Conservation (phyloP, 257 asterid genomes). For the Fraxinus quadrangulata region DNA sequence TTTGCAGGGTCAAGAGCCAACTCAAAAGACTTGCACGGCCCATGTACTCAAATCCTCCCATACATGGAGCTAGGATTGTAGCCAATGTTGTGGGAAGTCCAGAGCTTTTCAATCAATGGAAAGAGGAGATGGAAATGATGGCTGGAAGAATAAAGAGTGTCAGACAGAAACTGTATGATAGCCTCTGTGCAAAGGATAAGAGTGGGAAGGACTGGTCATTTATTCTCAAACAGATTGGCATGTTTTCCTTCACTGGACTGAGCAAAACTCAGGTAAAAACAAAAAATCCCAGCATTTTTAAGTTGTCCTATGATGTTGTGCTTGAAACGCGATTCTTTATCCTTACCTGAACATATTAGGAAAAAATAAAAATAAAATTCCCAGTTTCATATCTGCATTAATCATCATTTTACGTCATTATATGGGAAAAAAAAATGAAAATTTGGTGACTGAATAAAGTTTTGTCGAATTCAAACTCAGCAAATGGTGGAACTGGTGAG, state of each 20-base stretch:
- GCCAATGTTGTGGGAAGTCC: slow-evolving; percentile 85
- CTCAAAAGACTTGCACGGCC: slow-evolving; percentile 93
- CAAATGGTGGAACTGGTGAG: background rate
- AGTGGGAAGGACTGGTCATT: slow-evolving; percentile 95
- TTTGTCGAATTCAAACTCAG: background rate
- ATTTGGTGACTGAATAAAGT: background rate
- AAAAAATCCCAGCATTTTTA: background rate
- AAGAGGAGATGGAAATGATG: slow-evolving; percentile 89
- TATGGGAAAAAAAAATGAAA: background rate
- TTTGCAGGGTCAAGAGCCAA: slow-evolving; percentile 88
- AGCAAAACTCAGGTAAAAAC: slow-evolving; percentile 75
- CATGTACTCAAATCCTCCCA: slow-evolving; percentile 96
- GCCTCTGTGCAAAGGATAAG: slow-evolving; percentile 62
- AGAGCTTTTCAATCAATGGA: slow-evolving; percentile 83
- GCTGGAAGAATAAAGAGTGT: slow-evolving; percentile 95
- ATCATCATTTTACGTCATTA: background rate
- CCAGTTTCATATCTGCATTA: background rate
- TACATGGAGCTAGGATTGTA: slow-evolving; percentile 93
- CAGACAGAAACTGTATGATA: slow-evolving; percentile 68
- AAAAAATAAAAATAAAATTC: background rate
- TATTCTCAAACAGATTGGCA: slow-evolving; percentile 86
- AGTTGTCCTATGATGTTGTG: background rate
- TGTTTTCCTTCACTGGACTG: slow-evolving; percentile 96
- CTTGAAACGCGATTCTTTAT: background rate
- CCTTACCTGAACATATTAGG: background rate